Evolutionary conservation across 768 basidiomycete genomes (phyloP).

Genomic region (Lactarius trivialis): DNA sequence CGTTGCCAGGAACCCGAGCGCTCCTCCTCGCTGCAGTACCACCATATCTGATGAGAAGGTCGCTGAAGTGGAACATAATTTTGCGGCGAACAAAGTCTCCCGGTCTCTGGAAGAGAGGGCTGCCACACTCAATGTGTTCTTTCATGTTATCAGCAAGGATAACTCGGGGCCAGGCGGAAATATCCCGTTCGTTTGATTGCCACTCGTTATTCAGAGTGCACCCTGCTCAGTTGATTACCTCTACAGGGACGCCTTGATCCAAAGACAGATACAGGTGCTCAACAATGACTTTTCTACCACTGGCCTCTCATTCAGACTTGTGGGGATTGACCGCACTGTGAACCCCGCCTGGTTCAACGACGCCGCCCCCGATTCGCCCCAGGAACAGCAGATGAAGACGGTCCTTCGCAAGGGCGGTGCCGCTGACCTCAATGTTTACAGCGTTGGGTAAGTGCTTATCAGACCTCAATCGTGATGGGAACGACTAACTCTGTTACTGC

Average conservation of each 20-base stretch:
- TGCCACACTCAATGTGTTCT: slow-evolving; percentile 35
- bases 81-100: slow-evolving; percentile 34
- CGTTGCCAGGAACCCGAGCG: slow-evolving; percentile 23
- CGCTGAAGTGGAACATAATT: slow-evolving; percentile 36
- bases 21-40: not conserved
- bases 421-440: slow-evolving; percentile 44
- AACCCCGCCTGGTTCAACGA: slow-evolving; percentile 45
- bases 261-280: slow-evolving; percentile 37
- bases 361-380: slow-evolving; percentile 30
- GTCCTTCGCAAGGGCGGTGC: slow-evolving; percentile 38
- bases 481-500: not conserved
- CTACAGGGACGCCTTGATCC: slow-evolving; percentile 32
- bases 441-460: slow-evolving; percentile 36
- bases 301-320: slow-evolving; percentile 38
- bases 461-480: slow-evolving; percentile 11
- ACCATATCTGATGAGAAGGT: slow-evolving; percentile 33
- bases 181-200: slow-evolving; percentile 33
- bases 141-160: slow-evolving; percentile 40
- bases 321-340: slow-evolving; percentile 37
- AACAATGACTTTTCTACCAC: slow-evolving; percentile 36
- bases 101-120: slow-evolving; percentile 9
- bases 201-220: not conserved
- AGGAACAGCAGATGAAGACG: slow-evolving; percentile 44
- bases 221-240: slow-evolving; percentile 6
- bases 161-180: slow-evolving; percentile 36